Evolutionary conservation across 108 stramenopile genomes (phyloP), one percentile per base, ranked within the genome.

Genomic region (Parmales sp.): DNA sequence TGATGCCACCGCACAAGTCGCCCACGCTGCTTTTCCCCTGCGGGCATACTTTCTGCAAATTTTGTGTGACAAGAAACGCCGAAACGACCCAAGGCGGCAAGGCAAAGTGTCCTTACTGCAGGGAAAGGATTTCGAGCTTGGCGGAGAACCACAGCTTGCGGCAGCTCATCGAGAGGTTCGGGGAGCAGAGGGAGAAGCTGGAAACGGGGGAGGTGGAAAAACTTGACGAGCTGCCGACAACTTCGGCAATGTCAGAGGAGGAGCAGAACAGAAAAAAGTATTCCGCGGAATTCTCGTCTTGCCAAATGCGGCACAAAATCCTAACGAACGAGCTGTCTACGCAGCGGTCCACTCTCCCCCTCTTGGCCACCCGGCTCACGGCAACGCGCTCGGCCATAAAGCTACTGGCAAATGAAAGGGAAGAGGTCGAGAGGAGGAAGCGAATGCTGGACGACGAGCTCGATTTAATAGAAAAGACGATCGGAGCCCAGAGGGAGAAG

Each of bases 1-100:
- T 72, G 71, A 41, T n/a, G 28, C 45, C 66, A 26, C 71, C 71
- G 16, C 26, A 36, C n/a, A 25, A 65, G 5, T 23, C 63, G 9
- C 71, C 71, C 4, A 64, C 28, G 6, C 63, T 72, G 2, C 64
- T 72, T 4, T 72, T 72, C 36, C 71, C 71, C 49, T 72, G 71
- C 49, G 71, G 71, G 26, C 71, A 72, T 19, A 72, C 71, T 3
- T 72, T 72, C 34, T 72, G 71, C 38, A 19, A 65, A 11, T 18
- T 5, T 29, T 72, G 71, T 37, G 51, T 60, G 2, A 34, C 29
- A 11, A 60, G 20, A 34, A 34, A 28, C 4, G 3, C 26, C 13
- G 3, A 5, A 2, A 60, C 29, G 54, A 6, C n/a, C n/a, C n/a
- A 3, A 3, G 20, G 20, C n/a, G 7, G 1, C 2, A 2, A 31